Evolutionary conservation across 352 stramenopile genomes (phyloP).

Genomic region (Globisporangium carolinianum): DNA sequence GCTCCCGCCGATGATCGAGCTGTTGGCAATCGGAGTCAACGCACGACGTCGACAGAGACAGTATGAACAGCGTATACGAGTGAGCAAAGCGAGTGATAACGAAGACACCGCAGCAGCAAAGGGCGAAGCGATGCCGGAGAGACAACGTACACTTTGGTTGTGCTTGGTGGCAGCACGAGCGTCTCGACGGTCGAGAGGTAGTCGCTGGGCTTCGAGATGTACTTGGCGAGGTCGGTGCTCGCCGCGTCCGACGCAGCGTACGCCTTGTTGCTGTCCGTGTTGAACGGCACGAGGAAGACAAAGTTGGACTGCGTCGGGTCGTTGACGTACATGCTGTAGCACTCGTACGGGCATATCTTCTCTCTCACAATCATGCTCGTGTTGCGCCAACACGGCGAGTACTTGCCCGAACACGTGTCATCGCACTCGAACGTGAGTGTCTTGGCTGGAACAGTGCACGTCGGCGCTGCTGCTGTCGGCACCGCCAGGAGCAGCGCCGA

Average conservation of each 20-base stretch:
- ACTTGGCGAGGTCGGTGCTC: neutral
- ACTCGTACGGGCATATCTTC: slow-evolving; percentile 1
- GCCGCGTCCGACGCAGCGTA: neutral
- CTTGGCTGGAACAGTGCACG: neutral
- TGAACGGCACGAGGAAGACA: slow-evolving; percentile 3
- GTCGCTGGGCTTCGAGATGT: slow-evolving; percentile 5
- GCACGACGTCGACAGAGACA: neutral
- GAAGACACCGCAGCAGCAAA: neutral
- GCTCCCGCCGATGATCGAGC: slow-evolving; percentile 2
- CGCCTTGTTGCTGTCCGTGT: neutral
- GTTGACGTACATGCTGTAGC: slow-evolving; percentile 4
- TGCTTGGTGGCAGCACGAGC: neutral
- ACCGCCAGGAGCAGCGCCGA: neutral
- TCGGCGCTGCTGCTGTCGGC: neutral
- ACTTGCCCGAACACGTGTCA: neutral
- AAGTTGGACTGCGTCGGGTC: neutral
- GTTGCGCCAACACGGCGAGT: slow-evolving; percentile 1
- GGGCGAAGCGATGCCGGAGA: neutral
- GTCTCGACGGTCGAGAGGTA: slow-evolving; percentile 1
- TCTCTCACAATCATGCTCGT: neutral
- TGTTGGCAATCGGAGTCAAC: neutral
- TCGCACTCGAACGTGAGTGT: neutral
- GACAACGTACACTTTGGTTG: neutral
- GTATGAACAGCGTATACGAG: neutral
- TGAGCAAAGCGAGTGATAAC: neutral